Evolutionary conservation across 1,284 basidiomycete genomes (phyloP), one percentile per base, ranked within the genome.

Genomic region (Stereum hirsutum): DNA sequence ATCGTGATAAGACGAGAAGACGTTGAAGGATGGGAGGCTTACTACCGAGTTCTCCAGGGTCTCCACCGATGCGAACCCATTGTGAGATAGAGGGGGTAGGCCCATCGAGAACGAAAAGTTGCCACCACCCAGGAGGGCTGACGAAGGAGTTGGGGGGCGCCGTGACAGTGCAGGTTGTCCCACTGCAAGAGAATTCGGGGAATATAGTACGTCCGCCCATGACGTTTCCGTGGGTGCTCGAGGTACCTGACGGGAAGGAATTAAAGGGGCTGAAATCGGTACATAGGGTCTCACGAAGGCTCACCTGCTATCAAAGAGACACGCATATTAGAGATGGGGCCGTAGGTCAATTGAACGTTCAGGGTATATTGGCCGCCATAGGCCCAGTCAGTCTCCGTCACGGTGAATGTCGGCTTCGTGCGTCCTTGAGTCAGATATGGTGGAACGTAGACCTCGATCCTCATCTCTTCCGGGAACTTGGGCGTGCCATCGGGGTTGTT

Each of bases 201-300:
- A 86, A 85, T 49, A 86, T 63, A 1, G 75, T 80, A 37, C 83
- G 68, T 4, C 72, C 68, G 4, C 81, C 82, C 80, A 86, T 84
- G 2, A 74, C 64, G 52, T 84, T 85, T n/a, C 82, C 83, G 52
- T 87, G 83, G 0, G 82, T 86, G 49, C 77, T 82, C n/a, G 83
- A 83, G 1, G 74, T 70, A 2, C 81, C 82, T 81, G 45, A 19
- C 34, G n/a, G 28, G 28, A 34, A 42, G 34, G 24, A 24, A 28
- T 40, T 12, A 25, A 21, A 31, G 49, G 36, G 49, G 51, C 14
- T 20, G 20, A 42, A 5, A 15, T 4, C 24, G 19, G 11, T 32
- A 15, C 26, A 33, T 20, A 49, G 33, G 19, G 31, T 23, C 33
- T 31, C 19, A 27, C 7, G 5, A 20, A 21, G 2, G 52, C 72